Evolutionary conservation across 495 filamentous ascomycete genomes (phyloP), one percentile per base, ranked within the genome.

Genomic region (Neurospora sp.): DNA sequence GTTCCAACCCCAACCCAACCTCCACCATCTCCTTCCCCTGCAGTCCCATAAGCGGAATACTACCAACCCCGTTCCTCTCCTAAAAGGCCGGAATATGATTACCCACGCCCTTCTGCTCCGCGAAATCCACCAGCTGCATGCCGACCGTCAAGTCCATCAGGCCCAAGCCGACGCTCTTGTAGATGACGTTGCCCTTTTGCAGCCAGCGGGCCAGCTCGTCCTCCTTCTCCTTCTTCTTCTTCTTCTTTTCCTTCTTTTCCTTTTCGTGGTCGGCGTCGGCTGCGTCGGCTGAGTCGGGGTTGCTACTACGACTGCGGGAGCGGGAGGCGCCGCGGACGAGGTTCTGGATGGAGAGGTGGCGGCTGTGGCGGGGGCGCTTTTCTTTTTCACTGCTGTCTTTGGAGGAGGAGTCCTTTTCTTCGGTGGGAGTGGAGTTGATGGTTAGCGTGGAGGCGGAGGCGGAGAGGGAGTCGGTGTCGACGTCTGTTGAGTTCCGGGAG

Each of bases 71-170:
- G 54, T 66, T 69, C 20, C 41, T 69, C n/a, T 69, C 59, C 75
- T 69, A 94, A 81, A 95, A 93, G 5, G 90, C 87, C 78, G 90
- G 86, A 76, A 97, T 83, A 38, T 84, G 88, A 31, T 86, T 92
- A n/a, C 94, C 94, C 23, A 97, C 74, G 6, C 89, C 88, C 82
- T 88, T 91, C 76, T 90, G 88, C 77, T 88, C 86, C 39, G 94
- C 95, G 79, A 96, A 78, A 76, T 84, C 84, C 27, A 97, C 86
- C 73, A 99, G 72, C 79, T 95, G 91, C 71, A 86, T 87, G 14
- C 93, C 94, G 39, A 93, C 88, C 16, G 88, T 86, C 39, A 96
- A 80, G 80, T 96, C 93, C 92, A 96, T 94, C 75, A 94, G 76
- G 1, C 92, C 93, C 62, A 94, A 75, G 1, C 93, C 93, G 10